Conservation (phyloP, 306 rosid species). For the Lablab purpureus region DNA sequence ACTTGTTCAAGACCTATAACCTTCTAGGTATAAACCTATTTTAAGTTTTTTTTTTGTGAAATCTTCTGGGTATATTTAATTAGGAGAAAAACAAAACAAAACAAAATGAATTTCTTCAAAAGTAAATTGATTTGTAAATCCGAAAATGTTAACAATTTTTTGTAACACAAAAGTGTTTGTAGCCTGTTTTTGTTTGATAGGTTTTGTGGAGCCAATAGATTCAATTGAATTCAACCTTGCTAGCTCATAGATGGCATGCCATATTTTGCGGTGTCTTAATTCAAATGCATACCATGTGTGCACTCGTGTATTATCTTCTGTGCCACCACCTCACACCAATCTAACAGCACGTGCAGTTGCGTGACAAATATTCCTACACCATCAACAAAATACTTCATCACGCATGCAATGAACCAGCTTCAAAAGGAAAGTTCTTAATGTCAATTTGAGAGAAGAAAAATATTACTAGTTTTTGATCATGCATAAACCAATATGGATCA, state of each 20-base stretch:
- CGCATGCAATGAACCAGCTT: conserved; percentile 21
- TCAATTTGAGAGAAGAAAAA: neutral
- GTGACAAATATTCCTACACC: conserved; percentile 26
- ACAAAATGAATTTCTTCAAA: too few relatives aligned
- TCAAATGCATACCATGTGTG: conserved; percentile 26
- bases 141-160: too few relatives aligned
- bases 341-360: conserved; percentile 45
- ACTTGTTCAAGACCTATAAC: too few relatives aligned
- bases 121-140: too few relatives aligned
- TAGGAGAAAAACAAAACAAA: too few relatives aligned
- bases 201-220: neutral
- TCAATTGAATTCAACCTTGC: neutral
- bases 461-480: too few relatives aligned
- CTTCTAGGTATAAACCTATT: too few relatives aligned
- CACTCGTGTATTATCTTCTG: neutral
- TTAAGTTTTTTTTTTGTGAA: too few relatives aligned
- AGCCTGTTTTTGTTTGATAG: neutral
- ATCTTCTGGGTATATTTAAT: too few relatives aligned
- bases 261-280: neutral
- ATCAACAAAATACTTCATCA: neutral
- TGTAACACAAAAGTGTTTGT: too few relatives aligned
- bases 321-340: conserved; percentile 14
- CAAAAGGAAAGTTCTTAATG: neutral
- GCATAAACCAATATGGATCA: neutral
- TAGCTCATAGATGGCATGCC: neutral